phyloP scores from a whole-genome alignment of 2,329 filamentous ascomycete species.

The Beauveria varroae region DNA sequence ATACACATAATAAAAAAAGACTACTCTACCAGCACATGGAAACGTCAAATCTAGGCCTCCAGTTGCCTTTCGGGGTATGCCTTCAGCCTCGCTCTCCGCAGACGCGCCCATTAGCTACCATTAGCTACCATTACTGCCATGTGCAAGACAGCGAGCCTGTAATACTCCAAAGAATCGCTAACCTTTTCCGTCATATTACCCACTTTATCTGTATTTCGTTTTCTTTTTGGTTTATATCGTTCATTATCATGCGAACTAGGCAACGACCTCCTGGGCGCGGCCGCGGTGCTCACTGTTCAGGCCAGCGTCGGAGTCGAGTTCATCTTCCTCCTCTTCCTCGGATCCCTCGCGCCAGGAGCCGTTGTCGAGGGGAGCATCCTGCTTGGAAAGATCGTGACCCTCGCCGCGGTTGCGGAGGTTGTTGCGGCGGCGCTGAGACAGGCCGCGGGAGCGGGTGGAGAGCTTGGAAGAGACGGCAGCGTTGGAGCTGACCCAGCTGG shows the following conservation, averaged over 20 bases:
- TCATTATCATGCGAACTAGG: constrained; percentile 23
- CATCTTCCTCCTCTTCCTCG: constrained; percentile 59
- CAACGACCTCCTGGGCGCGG: constrained; percentile 45
- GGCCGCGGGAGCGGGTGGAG: constrained; percentile 76
- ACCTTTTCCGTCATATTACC: constrained; percentile 5
- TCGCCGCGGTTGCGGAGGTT: constrained; percentile 62
- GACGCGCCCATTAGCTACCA: background rate
- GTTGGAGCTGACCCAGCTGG: constrained; percentile 91
- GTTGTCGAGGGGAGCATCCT: constrained; percentile 73
- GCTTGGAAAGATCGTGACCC: constrained; percentile 72
- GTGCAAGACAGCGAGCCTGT: constrained; percentile 4
- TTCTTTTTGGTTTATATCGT: background rate
- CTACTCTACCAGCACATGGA: constrained; percentile 10
- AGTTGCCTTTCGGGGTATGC: constrained; percentile 10
- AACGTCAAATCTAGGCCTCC: constrained; percentile 7
- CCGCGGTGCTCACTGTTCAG: constrained; percentile 51
- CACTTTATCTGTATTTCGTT: constrained; percentile 5
- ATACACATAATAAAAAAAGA: constrained; percentile 15
- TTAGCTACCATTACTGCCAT: constrained; percentile 10
- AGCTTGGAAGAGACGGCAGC: constrained; percentile 83
- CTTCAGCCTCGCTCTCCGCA: constrained; percentile 3
- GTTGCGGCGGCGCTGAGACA: constrained; percentile 76
- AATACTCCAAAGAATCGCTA: background rate
- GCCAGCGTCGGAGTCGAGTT: constrained; percentile 45
- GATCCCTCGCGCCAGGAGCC: constrained; percentile 70